Evolutionary conservation across 108 stramenopile species (phyloP).

Genomic region (Cyclotella choctawhatcheeana): DNA sequence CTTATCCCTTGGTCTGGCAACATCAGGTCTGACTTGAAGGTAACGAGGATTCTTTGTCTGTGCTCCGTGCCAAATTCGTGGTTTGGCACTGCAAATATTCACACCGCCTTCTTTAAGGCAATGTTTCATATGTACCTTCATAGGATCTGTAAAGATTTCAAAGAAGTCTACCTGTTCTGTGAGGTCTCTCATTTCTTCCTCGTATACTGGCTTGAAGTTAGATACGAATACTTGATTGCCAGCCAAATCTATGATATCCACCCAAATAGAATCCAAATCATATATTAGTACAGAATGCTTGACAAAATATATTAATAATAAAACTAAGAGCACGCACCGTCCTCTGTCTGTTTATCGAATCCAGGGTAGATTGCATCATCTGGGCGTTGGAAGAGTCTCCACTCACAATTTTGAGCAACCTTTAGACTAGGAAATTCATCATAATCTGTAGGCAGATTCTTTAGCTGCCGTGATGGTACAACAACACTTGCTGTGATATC

Average conservation of each 20-base stretch:
- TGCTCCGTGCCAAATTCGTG: slow-evolving; percentile 53
- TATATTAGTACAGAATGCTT: neutral
- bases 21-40: slow-evolving; percentile 63
- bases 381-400: slow-evolving; percentile 65
- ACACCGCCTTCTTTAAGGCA: slow-evolving; percentile 49
- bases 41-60: slow-evolving; percentile 64
- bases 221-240: slow-evolving; percentile 52
- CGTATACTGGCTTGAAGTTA: slow-evolving; percentile 60
- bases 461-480: slow-evolving; percentile 58
- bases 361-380: slow-evolving; percentile 65
- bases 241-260: slow-evolving; percentile 27
- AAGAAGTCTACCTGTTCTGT: slow-evolving; percentile 61
- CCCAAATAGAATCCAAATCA: neutral
- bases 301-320: neutral
- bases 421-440: slow-evolving; percentile 50
- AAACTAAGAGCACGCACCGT: neutral
- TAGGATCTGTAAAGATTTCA: slow-evolving; percentile 62
- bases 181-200: slow-evolving; percentile 59
- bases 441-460: slow-evolving; percentile 51
- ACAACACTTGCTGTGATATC: slow-evolving; percentile 66
- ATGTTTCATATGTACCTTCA: slow-evolving; percentile 59
- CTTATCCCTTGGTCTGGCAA: slow-evolving; percentile 46
- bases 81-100: slow-evolving; percentile 63
- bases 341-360: slow-evolving; percentile 63
- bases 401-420: slow-evolving; percentile 62